Conservation (phyloP, 768 basidiomycete genomes). For the Termitomyces sp. region DNA sequence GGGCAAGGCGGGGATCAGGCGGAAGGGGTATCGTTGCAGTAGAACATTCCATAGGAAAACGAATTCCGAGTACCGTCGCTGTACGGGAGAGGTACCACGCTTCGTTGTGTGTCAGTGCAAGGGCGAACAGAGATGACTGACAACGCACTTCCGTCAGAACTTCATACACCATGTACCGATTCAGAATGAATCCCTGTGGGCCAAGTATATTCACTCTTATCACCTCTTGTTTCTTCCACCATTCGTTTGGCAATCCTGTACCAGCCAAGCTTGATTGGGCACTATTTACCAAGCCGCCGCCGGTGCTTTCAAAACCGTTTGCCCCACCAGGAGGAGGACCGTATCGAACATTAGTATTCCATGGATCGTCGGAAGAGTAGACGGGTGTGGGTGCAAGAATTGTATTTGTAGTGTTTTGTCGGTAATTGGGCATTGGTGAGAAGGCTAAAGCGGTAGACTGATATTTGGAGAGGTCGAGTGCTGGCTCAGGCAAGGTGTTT, state of each 20-base stretch:
- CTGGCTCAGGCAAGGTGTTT: slow-evolving; percentile 72
- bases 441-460: slow-evolving; percentile 50
- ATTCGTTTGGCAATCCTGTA: slow-evolving; percentile 68
- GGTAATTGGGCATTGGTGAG: slow-evolving; percentile 31
- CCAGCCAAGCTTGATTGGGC: slow-evolving; percentile 58
- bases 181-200: slow-evolving; percentile 89
- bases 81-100: slow-evolving; percentile 57
- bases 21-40: slow-evolving; percentile 86
- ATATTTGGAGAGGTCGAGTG: slow-evolving; percentile 56
- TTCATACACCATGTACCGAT: slow-evolving; percentile 82
- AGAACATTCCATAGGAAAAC: slow-evolving; percentile 85
- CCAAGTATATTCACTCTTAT: slow-evolving; percentile 71
- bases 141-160: slow-evolving; percentile 68
- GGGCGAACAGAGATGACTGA: not conserved
- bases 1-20: slow-evolving; percentile 79
- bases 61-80: slow-evolving; percentile 92
- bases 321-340: slow-evolving; percentile 21
- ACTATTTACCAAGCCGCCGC: slow-evolving; percentile 33
- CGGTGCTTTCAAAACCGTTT: slow-evolving; percentile 22
- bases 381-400: slow-evolving; percentile 13
- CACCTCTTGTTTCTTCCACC: slow-evolving; percentile 82
- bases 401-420: slow-evolving; percentile 30
- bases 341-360: slow-evolving; percentile 41
- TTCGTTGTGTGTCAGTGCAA: slow-evolving; percentile 21
- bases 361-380: slow-evolving; percentile 55